Percentiles rank a stretch among this genome's conserved stretches.
phyloP scores from a whole-genome alignment of 371 early-diverging fungal genomes.

The Mucor irregularis region DNA sequence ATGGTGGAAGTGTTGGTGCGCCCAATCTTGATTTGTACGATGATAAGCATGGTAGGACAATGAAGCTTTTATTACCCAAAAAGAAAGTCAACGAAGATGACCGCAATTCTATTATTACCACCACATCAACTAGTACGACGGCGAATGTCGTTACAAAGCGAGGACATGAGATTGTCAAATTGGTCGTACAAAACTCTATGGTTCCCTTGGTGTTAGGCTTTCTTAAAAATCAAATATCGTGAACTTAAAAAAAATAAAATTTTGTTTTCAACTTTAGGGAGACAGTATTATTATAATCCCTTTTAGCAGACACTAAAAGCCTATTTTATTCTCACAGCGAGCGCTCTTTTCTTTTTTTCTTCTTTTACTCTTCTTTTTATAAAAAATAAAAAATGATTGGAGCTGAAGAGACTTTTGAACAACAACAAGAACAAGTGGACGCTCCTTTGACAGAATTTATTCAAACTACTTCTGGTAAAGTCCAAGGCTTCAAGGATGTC shows the following conservation, averaged over 20 bases:
- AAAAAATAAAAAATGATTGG: neutral
- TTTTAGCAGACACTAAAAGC: too few relatives aligned
- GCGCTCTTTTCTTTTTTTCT: neutral
- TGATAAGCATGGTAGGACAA: neutral
- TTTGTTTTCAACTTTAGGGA: neutral
- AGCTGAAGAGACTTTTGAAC: neutral
- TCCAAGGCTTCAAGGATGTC: conserved; percentile 31
- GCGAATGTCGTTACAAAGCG: conserved; percentile 50
- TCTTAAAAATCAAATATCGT: conserved; percentile 30
- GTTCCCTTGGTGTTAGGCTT: conserved; percentile 61
- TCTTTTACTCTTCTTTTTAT: neutral
- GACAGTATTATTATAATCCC: too few relatives aligned
- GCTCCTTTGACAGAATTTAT: conserved; percentile 14
- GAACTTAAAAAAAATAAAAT: neutral
- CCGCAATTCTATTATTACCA: neutral
- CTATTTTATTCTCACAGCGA: too few relatives aligned
- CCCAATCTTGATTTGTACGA: neutral
- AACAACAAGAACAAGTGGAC: neutral
- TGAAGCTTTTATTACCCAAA: conserved; percentile 11
- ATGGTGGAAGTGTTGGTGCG: neutral
- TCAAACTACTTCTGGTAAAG: conserved; percentile 24
- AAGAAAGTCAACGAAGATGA: conserved; percentile 8
- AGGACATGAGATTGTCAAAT: conserved; percentile 55
- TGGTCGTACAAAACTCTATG: conserved; percentile 64
- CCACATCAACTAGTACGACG: conserved; percentile 20